These are phyloP conservation scores for Suillus luteus DNA, from an alignment of 768 basidiomycete genomes.

Conservation along the genomic window DNA sequence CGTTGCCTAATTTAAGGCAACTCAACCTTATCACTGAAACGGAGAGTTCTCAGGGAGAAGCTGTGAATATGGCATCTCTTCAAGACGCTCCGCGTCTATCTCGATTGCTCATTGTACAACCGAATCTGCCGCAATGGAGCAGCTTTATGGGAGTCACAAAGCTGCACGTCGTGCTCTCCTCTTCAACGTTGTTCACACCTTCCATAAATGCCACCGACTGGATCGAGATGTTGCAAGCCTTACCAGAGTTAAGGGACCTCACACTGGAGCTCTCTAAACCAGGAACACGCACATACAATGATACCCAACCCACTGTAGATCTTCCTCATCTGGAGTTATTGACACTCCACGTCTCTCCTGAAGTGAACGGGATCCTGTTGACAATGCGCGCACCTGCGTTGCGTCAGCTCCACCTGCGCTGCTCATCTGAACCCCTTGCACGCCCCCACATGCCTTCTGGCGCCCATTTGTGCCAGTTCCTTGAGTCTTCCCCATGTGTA, in stretches of 20 bases:
- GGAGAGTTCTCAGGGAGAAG: constrained; percentile 23
- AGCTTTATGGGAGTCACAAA: constrained; percentile 38
- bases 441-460: constrained; percentile 30
- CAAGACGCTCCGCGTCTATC: constrained; percentile 37
- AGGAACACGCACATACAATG: constrained; percentile 28
- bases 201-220: constrained; percentile 27
- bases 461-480: constrained; percentile 32
- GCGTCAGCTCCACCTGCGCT: constrained; percentile 42
- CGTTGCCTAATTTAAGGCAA: constrained; percentile 40
- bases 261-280: constrained; percentile 40
- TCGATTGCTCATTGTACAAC: constrained; percentile 36
- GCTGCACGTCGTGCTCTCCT: constrained; percentile 37
- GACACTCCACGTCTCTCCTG: constrained; percentile 32
- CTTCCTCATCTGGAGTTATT: constrained; percentile 33
- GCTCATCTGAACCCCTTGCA: constrained; percentile 32
- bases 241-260: constrained; percentile 44
- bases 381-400: constrained; percentile 40
- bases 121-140: constrained; percentile 37
- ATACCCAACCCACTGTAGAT: constrained; percentile 16
- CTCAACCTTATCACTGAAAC: constrained; percentile 36
- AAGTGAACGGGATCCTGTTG: constrained; percentile 30
- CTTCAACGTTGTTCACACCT: constrained; percentile 20
- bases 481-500: constrained; percentile 36
- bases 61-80: constrained; percentile 34
- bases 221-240: constrained; percentile 37